Base-by-base conservation (phyloP, 2,329 filamentous ascomycete species). In the Ophiostoma pallidulum region DNA sequence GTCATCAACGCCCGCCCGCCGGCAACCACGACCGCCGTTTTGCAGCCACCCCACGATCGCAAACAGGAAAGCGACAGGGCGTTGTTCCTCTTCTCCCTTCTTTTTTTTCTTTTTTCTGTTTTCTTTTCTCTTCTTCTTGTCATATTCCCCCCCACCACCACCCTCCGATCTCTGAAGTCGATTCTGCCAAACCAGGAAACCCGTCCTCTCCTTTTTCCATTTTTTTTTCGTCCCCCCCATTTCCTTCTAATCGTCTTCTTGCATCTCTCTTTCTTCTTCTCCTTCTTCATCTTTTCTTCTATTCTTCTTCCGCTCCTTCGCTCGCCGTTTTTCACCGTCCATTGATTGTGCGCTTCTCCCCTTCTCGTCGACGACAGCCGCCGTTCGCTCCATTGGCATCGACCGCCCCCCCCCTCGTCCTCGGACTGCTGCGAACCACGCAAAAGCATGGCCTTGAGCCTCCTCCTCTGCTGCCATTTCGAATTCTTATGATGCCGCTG, bases 371-470 rank as follows among this genome's bases (percentile, higher is more conserved):
- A 33, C 45, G n/a, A n/a, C n/a, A n/a, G n/a, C n/a, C n/a, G n/a
- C n/a, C n/a, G n/a, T n/a, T n/a, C n/a, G n/a, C n/a, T n/a, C n/a
- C n/a, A n/a, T n/a, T n/a, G n/a, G n/a, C 32, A 28, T 20, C 31
- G 14, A 20, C 31, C 45, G 32, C 45, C 38, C 45, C n/a, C 12
- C 19, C 8, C 20, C 20, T 12, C 26, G n/a, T 37, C 38, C 41
- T 43, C 41, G n/a, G n/a, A n/a, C n/a, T 28, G 48, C 29, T 48
- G 44, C 41, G 36, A 33, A n/a, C n/a, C 47, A 38, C 37, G 33
- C 29, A 50, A 39, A 47, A 45, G 43, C 35, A 45, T 35, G 46
- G 51, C 32, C 45, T 41, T 28, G 49, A 20, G 45, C 48, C 37
- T 32, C 33, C 41, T 36, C 40, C 37, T 32, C 33, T 44, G 40